phyloP scores from a whole-genome alignment of 495 filamentous ascomycete species.

The Podospora anserina region DNA sequence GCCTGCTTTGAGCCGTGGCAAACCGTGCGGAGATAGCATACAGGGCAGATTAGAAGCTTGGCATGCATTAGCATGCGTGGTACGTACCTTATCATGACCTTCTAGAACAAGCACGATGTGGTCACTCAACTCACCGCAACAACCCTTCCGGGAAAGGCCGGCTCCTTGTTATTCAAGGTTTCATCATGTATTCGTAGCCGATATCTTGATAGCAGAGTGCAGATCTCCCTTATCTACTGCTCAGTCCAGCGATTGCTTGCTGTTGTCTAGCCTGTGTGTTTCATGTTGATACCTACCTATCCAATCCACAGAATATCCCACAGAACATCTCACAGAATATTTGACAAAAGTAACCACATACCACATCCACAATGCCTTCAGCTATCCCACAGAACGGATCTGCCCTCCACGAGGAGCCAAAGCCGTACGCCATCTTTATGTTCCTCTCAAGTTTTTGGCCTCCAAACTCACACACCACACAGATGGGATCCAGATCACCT shows the following conservation, averaged over 20 bases:
- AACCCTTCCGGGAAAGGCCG: neutral
- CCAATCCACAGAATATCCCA: neutral
- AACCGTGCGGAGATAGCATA: neutral
- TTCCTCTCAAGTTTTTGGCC: neutral
- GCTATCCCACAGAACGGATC: neutral
- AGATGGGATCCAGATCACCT: conserved; percentile 24
- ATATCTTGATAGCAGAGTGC: neutral
- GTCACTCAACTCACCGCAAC: neutral
- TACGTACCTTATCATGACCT: neutral
- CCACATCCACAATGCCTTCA: neutral
- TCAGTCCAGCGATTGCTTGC: neutral
- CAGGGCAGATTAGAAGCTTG: neutral
- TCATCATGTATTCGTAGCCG: neutral
- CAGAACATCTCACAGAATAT: neutral
- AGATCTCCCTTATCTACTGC: neutral
- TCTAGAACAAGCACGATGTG: neutral
- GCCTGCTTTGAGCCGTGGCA: neutral
- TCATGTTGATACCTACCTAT: neutral
- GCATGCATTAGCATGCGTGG: neutral
- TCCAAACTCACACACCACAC: neutral
- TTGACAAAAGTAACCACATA: neutral
- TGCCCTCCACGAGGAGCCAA: neutral
- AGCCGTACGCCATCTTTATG: no score
- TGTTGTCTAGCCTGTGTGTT: neutral
- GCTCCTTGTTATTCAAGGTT: neutral